phyloP scores from a whole-genome alignment of 345 rosid species.

The Geranium brycei region DNA sequence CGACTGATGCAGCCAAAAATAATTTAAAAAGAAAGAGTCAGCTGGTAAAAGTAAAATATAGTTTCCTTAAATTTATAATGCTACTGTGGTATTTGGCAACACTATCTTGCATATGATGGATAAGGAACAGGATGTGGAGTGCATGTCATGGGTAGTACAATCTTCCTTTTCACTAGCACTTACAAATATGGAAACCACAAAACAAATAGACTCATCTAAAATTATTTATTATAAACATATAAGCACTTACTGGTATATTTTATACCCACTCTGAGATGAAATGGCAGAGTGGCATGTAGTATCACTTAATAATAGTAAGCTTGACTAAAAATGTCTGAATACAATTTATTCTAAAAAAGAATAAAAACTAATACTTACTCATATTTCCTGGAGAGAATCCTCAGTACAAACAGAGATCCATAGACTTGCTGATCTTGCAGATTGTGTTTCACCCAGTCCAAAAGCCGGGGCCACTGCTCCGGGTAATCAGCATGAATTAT shows the following conservation, averaged over 20 bases:
- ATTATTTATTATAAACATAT: no score
- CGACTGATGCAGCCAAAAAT: background rate
- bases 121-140: no score
- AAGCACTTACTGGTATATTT: background rate
- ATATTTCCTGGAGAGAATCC: constrained; percentile 92
- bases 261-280: constrained; percentile 8
- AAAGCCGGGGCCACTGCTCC: constrained; percentile 94
- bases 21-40: background rate
- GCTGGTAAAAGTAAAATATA: background rate
- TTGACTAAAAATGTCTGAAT: background rate
- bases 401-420: constrained; percentile 78
- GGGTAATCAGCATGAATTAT: constrained; percentile 93
- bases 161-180: no score
- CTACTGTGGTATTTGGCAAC: background rate
- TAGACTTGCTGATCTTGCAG: constrained; percentile 87
- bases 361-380: constrained; percentile 40
- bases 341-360: background rate
- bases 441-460: constrained; percentile 88
- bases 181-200: no score
- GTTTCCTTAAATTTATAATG: background rate
- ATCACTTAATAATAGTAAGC: background rate
- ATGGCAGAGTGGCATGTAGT: background rate
- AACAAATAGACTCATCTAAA: no score
- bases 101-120: no score
- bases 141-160: no score